Evolutionary conservation across 2,329 filamentous ascomycete species (phyloP).

Genomic region (Zasmidium angulare): DNA sequence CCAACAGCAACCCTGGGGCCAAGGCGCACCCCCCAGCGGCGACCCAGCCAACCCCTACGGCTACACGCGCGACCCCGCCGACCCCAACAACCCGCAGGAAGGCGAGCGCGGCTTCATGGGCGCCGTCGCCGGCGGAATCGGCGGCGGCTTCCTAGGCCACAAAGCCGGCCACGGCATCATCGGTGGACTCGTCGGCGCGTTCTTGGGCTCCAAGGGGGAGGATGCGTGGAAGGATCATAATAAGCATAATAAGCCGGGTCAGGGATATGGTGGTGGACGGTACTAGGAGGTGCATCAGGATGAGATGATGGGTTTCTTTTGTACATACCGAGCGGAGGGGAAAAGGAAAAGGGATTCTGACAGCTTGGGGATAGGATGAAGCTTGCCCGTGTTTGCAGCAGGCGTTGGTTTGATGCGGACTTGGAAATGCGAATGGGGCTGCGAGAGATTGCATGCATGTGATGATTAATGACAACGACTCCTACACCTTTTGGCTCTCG

Average conservation of each 20-base stretch:
- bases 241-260: conserved; percentile 27
- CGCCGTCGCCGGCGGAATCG: conserved; percentile 56
- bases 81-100: conserved; percentile 48
- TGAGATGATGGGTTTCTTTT: not conserved
- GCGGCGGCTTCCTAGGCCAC: conserved; percentile 56
- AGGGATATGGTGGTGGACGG: not conserved
- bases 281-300: not conserved
- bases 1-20: conserved; percentile 30
- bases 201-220: conserved; percentile 56
- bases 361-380: too few relatives aligned
- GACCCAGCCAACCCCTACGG: conserved; percentile 40
- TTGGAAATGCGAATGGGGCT: too few relatives aligned
- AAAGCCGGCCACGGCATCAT: conserved; percentile 60
- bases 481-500: too few relatives aligned
- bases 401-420: too few relatives aligned
- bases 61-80: conserved; percentile 31
- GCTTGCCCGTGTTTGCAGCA: too few relatives aligned
- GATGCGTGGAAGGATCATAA: conserved; percentile 54
- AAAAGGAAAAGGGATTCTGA: too few relatives aligned
- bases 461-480: too few relatives aligned
- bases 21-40: conserved; percentile 39
- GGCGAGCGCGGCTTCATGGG: conserved; percentile 60
- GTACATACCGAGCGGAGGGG: not conserved
- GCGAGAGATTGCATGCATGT: too few relatives aligned
- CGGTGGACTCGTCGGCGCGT: conserved; percentile 55